Base-by-base conservation (phyloP, 208 protist species). In the Histomonas meleagridis region DNA sequence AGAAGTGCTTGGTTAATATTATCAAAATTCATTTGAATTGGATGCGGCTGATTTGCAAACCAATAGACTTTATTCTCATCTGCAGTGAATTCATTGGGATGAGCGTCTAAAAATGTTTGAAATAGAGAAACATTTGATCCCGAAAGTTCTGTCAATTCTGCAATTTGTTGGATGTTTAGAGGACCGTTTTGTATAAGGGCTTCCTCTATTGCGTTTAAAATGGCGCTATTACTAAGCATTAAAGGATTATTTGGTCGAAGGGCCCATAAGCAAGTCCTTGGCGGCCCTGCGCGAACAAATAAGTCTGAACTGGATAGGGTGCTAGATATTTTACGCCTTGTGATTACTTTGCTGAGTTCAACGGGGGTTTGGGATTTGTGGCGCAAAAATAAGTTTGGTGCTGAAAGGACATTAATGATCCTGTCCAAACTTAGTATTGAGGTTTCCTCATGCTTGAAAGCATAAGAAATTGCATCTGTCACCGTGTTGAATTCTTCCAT, bases 391-490 rank as follows among this genome's bases (percentile, higher is more conserved):
- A 55, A 49, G 38, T 86, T 48, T 18, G 76, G 76, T 51, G 23
- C 38, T 28, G 23, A 40, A 18, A 86, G 38, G 21, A 86, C 76
- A n/a, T 86, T 46, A 28, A 40, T 57, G 32, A 86, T 86, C 40
- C 46, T 51, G 46, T 86, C 76, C 1, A 86, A 28, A 55, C 76
- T 86, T 0, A 86, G 76, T 18, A 86, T 26, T 21, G 76, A 86
- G 9, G 40, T 86, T 55, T 86, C 46, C 35, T 86, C 76, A 21
- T 86, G 76, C 26, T 46, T 40, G 55, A 86, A 86, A 28, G 76
- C 76, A 86, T 51, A 86, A 26, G 76, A 43, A 21, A 86, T 86
- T 32, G 76, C 76, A 38, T 86, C 76, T n/a, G n/a, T n/a, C n/a
- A n/a, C n/a, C n/a, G n/a, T n/a, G n/a, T n/a, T n/a, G n/a, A n/a